Evolutionary conservation across 2,329 filamentous ascomycete species (phyloP).

Genomic region (Trichoderma hamatum): DNA sequence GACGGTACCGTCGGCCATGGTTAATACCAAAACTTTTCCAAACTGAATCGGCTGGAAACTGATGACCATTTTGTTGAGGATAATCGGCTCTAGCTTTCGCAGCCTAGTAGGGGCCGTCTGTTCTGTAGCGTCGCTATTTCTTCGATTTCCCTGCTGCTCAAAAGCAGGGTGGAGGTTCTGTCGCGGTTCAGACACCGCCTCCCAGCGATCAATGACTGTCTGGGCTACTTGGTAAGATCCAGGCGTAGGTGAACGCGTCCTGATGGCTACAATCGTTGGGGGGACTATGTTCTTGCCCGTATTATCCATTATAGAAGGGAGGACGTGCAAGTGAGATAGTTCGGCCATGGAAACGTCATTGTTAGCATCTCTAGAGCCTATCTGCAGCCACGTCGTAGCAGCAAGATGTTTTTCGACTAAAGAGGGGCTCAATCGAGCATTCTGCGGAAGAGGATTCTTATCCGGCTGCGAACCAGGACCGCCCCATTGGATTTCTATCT

Average conservation of each 20-base stretch:
- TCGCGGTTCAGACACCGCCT: constrained; percentile 66
- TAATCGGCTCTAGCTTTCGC: constrained; percentile 67
- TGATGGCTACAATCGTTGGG: constrained; percentile 72
- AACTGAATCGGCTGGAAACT: constrained; percentile 69
- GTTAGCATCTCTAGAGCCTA: constrained; percentile 47
- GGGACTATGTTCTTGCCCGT: constrained; percentile 57
- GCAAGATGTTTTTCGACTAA: constrained; percentile 61
- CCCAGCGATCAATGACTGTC: constrained; percentile 83
- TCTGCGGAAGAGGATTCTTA: constrained; percentile 53
- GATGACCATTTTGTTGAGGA: constrained; percentile 72
- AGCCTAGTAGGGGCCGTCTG: constrained; percentile 48
- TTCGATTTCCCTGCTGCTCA: constrained; percentile 69
- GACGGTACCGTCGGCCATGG: constrained; percentile 78
- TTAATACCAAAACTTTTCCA: constrained; percentile 71
- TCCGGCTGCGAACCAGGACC: constrained; percentile 54
- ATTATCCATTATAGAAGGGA: constrained; percentile 67
- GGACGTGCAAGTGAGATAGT: constrained; percentile 74
- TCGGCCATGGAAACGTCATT: constrained; percentile 59
- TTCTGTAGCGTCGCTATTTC: constrained; percentile 52
- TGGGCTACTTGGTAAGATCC: constrained; percentile 65
- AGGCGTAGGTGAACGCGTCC: constrained; percentile 61
- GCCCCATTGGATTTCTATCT: constrained; percentile 75
- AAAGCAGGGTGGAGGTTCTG: constrained; percentile 74
- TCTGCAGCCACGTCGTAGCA: constrained; percentile 59
- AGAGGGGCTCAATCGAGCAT: constrained; percentile 53